Evolutionary conservation across 1,284 basidiomycete genomes (phyloP).

Genomic region (Tetrapyrgos nigripes): DNA sequence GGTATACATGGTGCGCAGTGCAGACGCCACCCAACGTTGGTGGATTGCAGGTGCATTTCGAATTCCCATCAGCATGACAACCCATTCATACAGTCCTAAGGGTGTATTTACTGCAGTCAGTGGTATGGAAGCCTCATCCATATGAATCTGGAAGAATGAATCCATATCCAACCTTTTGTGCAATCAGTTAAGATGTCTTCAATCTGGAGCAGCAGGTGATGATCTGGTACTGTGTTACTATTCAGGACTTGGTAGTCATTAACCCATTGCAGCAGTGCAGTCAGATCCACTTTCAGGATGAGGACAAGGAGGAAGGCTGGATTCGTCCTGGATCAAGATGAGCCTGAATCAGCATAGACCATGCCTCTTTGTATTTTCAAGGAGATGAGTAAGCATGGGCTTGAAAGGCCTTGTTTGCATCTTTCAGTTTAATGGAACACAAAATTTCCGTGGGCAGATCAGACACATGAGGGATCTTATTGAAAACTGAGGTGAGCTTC

Average conservation of each 20-base stretch:
- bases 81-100: slow-evolving; percentile 43
- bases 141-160: too few relatives aligned
- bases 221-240: slow-evolving; percentile 5
- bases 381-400: slow-evolving; percentile 20
- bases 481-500: slow-evolving; percentile 19
- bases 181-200: slow-evolving; percentile 32
- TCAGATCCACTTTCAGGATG: slow-evolving; percentile 39
- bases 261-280: slow-evolving; percentile 37
- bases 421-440: slow-evolving; percentile 30
- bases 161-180: too few relatives aligned
- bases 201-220: slow-evolving; percentile 34
- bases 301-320: slow-evolving; percentile 40
- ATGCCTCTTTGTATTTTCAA: slow-evolving; percentile 31
- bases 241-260: slow-evolving; percentile 42
- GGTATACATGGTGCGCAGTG: slow-evolving; percentile 26
- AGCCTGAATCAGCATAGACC: slow-evolving; percentile 32
- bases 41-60: slow-evolving; percentile 38
- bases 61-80: slow-evolving; percentile 41
- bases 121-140: too few relatives aligned
- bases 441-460: slow-evolving; percentile 30
- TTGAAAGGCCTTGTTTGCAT: slow-evolving; percentile 23
- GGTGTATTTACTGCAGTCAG: too few relatives aligned
- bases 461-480: slow-evolving; percentile 15
- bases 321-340: slow-evolving; percentile 30
- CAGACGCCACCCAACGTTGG: slow-evolving; percentile 33